Conservation (phyloP, 1,284 basidiomycete species). For the Naganishia cerealis region DNA sequence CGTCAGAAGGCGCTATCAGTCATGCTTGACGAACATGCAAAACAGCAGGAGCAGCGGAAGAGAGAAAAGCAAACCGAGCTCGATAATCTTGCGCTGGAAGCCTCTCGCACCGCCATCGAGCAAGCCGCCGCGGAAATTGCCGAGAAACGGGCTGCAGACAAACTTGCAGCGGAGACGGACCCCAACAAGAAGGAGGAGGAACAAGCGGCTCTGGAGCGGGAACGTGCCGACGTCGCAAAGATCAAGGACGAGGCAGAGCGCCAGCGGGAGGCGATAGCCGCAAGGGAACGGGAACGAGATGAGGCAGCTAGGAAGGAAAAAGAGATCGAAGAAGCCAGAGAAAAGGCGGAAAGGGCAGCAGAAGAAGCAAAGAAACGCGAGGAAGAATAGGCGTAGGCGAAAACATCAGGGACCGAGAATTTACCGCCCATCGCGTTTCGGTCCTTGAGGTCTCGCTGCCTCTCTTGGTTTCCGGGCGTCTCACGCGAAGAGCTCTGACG, state of each 20-base stretch:
- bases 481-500: too few species aligned
- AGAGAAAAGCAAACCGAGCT: not conserved
- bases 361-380: not conserved
- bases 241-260: not conserved
- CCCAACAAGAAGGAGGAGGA: not conserved
- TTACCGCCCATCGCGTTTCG: too few species aligned
- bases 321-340: not conserved
- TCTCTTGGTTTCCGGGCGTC: too few species aligned
- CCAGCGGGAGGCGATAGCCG: not conserved
- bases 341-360: not conserved
- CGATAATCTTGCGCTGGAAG: not conserved
- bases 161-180: not conserved
- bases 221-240: not conserved
- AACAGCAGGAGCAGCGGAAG: not conserved
- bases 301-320: not conserved
- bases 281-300: not conserved
- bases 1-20: not conserved
- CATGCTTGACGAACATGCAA: not conserved
- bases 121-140: not conserved
- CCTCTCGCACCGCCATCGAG: not conserved
- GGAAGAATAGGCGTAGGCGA: too few species aligned
- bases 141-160: not conserved
- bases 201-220: not conserved
- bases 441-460: too few species aligned
- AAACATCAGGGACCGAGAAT: too few species aligned